Conservation (phyloP, 2,329 filamentous ascomycete species). For the Xylariaceae sp. region DNA sequence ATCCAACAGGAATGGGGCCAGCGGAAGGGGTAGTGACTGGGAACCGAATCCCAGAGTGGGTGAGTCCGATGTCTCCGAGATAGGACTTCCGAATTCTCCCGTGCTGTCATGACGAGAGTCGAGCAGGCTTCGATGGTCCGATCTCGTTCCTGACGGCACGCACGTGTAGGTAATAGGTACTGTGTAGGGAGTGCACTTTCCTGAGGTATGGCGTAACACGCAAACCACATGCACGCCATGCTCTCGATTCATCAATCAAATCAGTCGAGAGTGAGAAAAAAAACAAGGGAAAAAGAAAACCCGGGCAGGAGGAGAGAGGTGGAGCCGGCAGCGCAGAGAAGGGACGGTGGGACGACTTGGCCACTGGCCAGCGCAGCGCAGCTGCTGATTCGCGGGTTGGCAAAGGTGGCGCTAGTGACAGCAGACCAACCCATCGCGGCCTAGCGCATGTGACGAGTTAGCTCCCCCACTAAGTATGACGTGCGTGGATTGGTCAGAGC, state of each 20-base stretch:
- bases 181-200: too few relatives aligned
- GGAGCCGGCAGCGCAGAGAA: not conserved
- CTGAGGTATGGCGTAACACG: constrained; percentile 13
- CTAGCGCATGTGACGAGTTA: constrained; percentile 29
- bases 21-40: not conserved
- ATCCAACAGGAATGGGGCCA: not conserved
- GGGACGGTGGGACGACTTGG: not conserved
- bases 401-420: not conserved
- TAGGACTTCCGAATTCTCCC: not conserved
- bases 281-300: not conserved
- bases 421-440: constrained; percentile 20
- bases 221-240: constrained; percentile 13
- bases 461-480: not conserved
- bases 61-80: not conserved
- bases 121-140: not conserved
- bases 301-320: not conserved
- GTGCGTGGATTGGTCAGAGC: constrained; percentile 27
- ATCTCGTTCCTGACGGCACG: not conserved
- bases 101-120: not conserved
- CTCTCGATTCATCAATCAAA: not conserved
- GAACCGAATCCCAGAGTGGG: not conserved
- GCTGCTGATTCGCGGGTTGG: too few relatives aligned
- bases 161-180: not conserved
- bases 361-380: not conserved
- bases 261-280: not conserved